Base-by-base conservation (phyloP, 2,329 filamentous ascomycete genomes). In the Gaeumannomyces tritici region DNA sequence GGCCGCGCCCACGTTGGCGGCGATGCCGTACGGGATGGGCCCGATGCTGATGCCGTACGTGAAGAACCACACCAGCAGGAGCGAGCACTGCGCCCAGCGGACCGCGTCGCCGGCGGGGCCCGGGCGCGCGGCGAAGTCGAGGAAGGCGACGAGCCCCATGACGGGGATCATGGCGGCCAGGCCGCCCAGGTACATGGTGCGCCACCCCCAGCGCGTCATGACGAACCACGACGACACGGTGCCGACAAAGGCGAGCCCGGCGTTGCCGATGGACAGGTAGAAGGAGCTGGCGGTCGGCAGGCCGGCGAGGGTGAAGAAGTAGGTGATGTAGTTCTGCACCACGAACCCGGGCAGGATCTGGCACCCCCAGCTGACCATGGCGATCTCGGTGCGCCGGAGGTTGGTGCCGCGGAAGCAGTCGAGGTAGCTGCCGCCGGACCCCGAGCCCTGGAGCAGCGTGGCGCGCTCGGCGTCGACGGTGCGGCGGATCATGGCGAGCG, bases 391-490 rank as follows among this genome's bases (percentile, higher is more conserved):
- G 24, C 82, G 77, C 21, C 80, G 75, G n/a, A 77, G 68, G 63
- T 82, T 81, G 54, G 75, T 73, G 0, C 77, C 79, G 56, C 72
- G 77, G 67, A 84, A 77, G 58, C 80, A 83, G 63, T 84, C 81
- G 27, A 71, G 24, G 65, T 83, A 84, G 1, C 75, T 78, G 35
- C 77, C 79, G 0, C 78, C 79, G 8, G 31, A 7, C 2, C 76
- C 74, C 33, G 4, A 2, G 15, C 7, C 6, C 27, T 21, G 27
- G 27, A 18, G 27, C 62, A 80, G 76, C 62, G 76, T 73, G 60
- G 81, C 77, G 62, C 79, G 74, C 69, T 87, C 84, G 1, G 84
- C 71, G 61, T 79, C 75, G 63, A 86, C 82, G 0, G 84, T 87
- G 66, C 85, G 80, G 27, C 79, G 73, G 68, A 88, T 86, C 68